phyloP scores from a whole-genome alignment of 108 stramenopile species.

The Cyclostephanos invisitatus region DNA sequence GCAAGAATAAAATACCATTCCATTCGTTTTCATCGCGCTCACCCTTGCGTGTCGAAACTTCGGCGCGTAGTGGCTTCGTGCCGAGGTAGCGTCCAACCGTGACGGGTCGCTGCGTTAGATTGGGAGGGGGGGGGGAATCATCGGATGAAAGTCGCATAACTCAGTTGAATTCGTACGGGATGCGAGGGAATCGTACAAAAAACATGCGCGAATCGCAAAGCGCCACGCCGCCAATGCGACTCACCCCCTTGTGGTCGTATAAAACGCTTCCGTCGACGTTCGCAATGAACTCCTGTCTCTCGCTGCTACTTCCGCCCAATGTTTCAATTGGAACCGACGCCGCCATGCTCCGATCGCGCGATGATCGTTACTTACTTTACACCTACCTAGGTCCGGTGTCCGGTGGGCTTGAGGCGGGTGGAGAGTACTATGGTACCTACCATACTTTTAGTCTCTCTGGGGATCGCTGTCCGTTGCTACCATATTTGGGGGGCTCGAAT shows the following conservation, averaged over 20 bases:
- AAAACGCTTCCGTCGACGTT: slow-evolving; percentile 9
- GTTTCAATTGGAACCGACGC: not conserved
- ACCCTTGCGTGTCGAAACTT: slow-evolving; percentile 57
- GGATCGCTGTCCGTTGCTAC: too few species aligned
- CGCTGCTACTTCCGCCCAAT: not conserved
- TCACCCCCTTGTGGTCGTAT: slow-evolving; percentile 7
- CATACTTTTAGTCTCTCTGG: too few species aligned
- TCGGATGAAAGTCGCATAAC: not conserved
- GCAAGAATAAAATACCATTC: not conserved
- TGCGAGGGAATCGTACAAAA: not conserved
- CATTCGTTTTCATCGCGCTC: not conserved
- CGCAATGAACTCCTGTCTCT: not conserved
- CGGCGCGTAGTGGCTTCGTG: slow-evolving; percentile 68
- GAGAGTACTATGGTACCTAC: too few species aligned
- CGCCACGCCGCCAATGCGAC: not conserved
- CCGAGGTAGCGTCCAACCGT: slow-evolving; percentile 64
- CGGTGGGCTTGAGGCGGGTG: too few species aligned
- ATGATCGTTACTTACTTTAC: too few species aligned
- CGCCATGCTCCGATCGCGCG: not conserved
- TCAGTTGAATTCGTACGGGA: not conserved
- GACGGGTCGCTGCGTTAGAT: slow-evolving; percentile 44
- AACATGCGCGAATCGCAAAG: not conserved
- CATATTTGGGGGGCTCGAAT: too few species aligned
- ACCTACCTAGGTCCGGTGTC: too few species aligned
- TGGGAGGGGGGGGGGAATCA: too few species aligned